Conservation (phyloP, 495 filamentous ascomycete species). For the Penicillium crystallinum region DNA sequence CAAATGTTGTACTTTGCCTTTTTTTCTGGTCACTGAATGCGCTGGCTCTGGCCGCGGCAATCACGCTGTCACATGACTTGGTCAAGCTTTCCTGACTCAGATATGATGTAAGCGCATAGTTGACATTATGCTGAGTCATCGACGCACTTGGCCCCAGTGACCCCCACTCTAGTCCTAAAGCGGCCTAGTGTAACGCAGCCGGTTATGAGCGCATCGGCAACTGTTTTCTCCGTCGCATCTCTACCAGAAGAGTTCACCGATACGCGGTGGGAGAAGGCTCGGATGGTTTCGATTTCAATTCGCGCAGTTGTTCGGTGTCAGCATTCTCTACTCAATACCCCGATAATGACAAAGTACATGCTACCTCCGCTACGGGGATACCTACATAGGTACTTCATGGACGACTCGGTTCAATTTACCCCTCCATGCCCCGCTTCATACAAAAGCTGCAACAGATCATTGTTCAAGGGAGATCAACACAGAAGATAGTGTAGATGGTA, state of each 20-base stretch:
- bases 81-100: conserved; percentile 7
- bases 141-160: neutral
- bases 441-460: conserved; percentile 2
- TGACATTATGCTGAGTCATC: neutral
- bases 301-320: neutral
- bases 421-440: conserved; percentile 38
- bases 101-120: neutral
- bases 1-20: neutral
- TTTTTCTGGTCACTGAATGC: neutral
- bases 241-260: conserved; percentile 31
- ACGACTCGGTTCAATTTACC: conserved; percentile 15
- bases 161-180: conserved; percentile 26
- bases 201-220: conserved; percentile 18
- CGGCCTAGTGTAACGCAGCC: conserved; percentile 11
- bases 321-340: neutral
- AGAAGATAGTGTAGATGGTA: neutral
- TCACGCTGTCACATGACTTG: neutral
- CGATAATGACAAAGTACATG: neutral
- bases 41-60: neutral
- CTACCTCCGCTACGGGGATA: too few relatives aligned
- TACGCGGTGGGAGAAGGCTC: conserved; percentile 11
- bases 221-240: conserved; percentile 23
- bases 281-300: neutral
- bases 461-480: neutral
- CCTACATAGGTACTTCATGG: too few relatives aligned